Evolutionary conservation across 129 eudicot genomes (phyloP), one percentile per base, ranked within the genome.

Genomic region (Flaveria robusta): DNA sequence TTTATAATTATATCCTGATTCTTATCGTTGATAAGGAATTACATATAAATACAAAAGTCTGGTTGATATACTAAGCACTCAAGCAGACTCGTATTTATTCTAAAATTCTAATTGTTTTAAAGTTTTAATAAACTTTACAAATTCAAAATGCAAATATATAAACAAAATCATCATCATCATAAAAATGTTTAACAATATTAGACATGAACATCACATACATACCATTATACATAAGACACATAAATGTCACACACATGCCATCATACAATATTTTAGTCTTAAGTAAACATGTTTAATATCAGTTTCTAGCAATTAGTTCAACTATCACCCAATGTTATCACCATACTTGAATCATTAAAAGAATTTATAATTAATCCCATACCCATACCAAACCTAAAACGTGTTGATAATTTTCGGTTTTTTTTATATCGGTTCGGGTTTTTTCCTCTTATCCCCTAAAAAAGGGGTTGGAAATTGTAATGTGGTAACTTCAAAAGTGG

Each of bases 401-500:
- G 18, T 47, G 16, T 47, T 47, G 39, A 34, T 34, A 47, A 47
- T 47, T 51, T 51, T 51, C n/a, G 1, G 3, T 51, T 51, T 15
- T n/a, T 19, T 54, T n/a, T 0, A 1, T 19, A n/a, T 19, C 1
- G 8, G 26, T 54, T 19, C 3, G 19, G 23, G 0, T 14, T 13
- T 46, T 70, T 31, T 16, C 34, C n/a, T 26, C 18, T 27, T 24
- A 70, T 70, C 19, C 51, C 43, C 27, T 22, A 24, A 20, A 26
- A 27, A n/a, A 11, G 52, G 73, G 50, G 51, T 43, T 16, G 74
- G 39, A 31, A 51, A 41, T 51, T 51, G 75, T 54, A 34, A 74
- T n/a, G 22, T 18, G 74, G 43, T 58, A 73, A 22, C 51, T 55
- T 68, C 46, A 74, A 68, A 46, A 16, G 22, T 45, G 58, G 77